Conservation (phyloP, 148 eudicot species). For the Salicornia ramosissima region DNA sequence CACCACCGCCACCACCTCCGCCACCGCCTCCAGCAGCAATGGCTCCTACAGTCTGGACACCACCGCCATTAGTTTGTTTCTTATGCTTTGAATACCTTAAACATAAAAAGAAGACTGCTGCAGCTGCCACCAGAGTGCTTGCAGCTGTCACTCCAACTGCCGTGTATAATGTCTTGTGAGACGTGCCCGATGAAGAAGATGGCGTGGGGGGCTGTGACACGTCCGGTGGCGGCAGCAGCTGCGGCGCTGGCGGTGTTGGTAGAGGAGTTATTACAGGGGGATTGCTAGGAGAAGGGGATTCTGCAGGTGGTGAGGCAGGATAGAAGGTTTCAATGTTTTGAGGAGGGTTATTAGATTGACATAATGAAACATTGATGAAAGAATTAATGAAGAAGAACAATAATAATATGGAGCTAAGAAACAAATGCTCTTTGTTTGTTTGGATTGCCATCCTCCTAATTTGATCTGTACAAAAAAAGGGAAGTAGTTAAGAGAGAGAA, state of each 20-base stretch:
- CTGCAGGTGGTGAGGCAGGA: slow-evolving; percentile 23
- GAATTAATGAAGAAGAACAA: slow-evolving; percentile 30
- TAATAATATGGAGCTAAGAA: slow-evolving; percentile 12
- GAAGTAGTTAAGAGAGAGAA: slow-evolving; percentile 7
- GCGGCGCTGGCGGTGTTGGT: slow-evolving; percentile 11
- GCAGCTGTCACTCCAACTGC: slow-evolving; percentile 74
- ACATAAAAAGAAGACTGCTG: slow-evolving; percentile 39
- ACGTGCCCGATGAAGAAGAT: slow-evolving; percentile 20
- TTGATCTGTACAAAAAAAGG: slow-evolving; percentile 17
- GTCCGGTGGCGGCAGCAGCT: slow-evolving; percentile 23
- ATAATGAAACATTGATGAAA: slow-evolving; percentile 26
- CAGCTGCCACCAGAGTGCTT: slow-evolving; percentile 51
- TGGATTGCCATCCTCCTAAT: slow-evolving; percentile 17
- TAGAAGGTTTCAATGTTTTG: slow-evolving; percentile 61
- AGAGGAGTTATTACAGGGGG: slow-evolving; percentile 25
- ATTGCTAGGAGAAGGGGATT: slow-evolving; percentile 23
- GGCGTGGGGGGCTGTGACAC: background rate
- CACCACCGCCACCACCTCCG: background rate
- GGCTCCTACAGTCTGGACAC: background rate
- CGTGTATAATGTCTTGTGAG: slow-evolving; percentile 39
- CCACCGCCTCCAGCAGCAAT: background rate
- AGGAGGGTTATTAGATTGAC: slow-evolving; percentile 32
- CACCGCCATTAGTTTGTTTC: slow-evolving; percentile 6
- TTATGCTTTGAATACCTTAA: slow-evolving; percentile 24
- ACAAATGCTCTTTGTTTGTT: slow-evolving; percentile 1